These are phyloP conservation scores for Capsella rubella DNA, from an alignment of 441 rosid species.

Conservation along the genomic window DNA sequence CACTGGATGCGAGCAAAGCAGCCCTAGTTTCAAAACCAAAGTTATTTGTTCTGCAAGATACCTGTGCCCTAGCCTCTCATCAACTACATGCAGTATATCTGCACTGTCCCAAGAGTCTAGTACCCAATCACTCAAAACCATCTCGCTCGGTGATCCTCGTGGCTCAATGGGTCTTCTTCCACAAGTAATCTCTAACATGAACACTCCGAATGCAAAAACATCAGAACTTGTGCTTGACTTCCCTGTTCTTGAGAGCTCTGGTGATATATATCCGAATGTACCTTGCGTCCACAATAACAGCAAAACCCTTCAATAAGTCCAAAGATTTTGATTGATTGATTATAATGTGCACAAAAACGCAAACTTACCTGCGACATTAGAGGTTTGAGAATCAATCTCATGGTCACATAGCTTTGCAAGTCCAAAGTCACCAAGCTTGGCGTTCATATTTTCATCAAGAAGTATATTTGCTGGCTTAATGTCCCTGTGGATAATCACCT, in stretches of 20 bases:
- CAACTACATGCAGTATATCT: conserved; percentile 46
- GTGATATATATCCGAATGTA: conserved; percentile 58
- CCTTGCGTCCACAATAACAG: conserved; percentile 53
- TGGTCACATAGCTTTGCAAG: conserved; percentile 42
- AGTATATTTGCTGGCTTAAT: conserved; percentile 61
- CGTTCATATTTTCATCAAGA: conserved; percentile 42
- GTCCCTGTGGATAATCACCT: conserved; percentile 66
- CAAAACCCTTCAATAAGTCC: conserved; percentile 8
- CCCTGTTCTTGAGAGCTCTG: conserved; percentile 58
- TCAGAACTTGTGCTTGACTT: conserved; percentile 54
- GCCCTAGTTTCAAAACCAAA: conserved; percentile 52
- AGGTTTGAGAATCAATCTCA: conserved; percentile 38
- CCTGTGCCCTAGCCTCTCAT: conserved; percentile 41
- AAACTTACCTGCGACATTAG: conserved; percentile 39
- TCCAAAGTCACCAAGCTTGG: conserved; percentile 42
- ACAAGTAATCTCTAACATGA: conserved; percentile 66
- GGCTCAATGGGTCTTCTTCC: conserved; percentile 44
- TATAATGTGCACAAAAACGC: neutral
- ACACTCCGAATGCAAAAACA: conserved; percentile 61
- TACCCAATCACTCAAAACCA: conserved; percentile 58
- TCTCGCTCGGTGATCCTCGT: conserved; percentile 35
- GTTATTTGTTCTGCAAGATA: conserved; percentile 48
- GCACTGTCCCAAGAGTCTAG: conserved; percentile 47
- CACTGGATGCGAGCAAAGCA: conserved; percentile 52
- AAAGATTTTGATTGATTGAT: conserved; percentile 23